Evolutionary conservation across 2,329 filamentous ascomycete species (phyloP).

Genomic region (Colletotrichum scovillei): DNA sequence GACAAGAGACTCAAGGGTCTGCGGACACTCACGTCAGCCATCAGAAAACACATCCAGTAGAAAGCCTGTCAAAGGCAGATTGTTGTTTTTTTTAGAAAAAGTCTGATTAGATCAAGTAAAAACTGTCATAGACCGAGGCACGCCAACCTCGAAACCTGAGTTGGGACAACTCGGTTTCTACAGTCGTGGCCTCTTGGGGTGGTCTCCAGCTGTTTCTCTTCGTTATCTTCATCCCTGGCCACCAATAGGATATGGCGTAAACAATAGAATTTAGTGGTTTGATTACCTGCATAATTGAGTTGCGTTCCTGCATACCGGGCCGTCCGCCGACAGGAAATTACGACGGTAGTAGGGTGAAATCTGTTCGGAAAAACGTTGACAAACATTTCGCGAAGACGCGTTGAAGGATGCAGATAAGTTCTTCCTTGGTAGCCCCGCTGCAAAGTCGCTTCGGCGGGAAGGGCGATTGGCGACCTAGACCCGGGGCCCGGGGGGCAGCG

Average conservation of each 20-base stretch:
- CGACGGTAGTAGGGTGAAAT: neutral
- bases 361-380: slow-evolving; percentile 3
- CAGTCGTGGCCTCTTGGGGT: slow-evolving; percentile 34
- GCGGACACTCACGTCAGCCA: slow-evolving; percentile 42
- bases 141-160: slow-evolving; percentile 60
- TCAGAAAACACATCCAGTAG: slow-evolving; percentile 32
- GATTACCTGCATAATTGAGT: slow-evolving; percentile 34
- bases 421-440: neutral
- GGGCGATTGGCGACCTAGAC: neutral
- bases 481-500: too few species aligned
- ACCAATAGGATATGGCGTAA: slow-evolving; percentile 26
- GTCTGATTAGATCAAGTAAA: slow-evolving; percentile 77
- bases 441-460: neutral
- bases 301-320: slow-evolving; percentile 29
- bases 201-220: slow-evolving; percentile 48
- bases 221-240: slow-evolving; percentile 54
- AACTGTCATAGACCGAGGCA: slow-evolving; percentile 53
- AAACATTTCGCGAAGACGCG: slow-evolving; percentile 25
- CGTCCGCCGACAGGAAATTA: slow-evolving; percentile 9
- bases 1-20: slow-evolving; percentile 65
- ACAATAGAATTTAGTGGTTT: slow-evolving; percentile 28
- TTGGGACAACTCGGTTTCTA: slow-evolving; percentile 60
- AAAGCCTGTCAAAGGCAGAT: neutral
- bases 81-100: neutral
- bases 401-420: slow-evolving; percentile 31